phyloP scores from a whole-genome alignment of 2,329 filamentous ascomycete genomes.

The Xylaria sp. region DNA sequence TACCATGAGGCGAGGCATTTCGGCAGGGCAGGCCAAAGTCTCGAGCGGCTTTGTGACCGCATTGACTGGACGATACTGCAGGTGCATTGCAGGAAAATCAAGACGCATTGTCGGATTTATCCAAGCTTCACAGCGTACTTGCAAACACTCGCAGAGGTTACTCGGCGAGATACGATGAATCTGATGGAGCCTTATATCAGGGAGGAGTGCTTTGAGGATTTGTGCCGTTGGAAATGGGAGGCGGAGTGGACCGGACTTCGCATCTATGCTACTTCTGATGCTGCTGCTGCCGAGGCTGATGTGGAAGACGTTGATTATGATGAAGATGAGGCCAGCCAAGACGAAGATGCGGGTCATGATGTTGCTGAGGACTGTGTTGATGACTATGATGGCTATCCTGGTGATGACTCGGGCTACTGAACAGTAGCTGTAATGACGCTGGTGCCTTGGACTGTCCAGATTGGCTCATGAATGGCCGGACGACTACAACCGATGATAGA shows the following conservation, averaged over 20 bases:
- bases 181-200: not conserved
- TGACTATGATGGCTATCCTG: no score
- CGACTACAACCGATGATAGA: no score
- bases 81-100: not conserved
- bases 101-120: slow-evolving; percentile 4
- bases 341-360: no score
- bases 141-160: slow-evolving; percentile 4
- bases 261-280: not conserved
- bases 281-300: no score
- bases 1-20: not conserved
- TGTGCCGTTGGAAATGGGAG: slow-evolving; percentile 1
- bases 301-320: no score
- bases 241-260: not conserved
- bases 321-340: no score
- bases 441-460: no score
- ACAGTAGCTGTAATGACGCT: no score
- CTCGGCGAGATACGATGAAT: not conserved
- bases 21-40: not conserved
- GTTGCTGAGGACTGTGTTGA: no score
- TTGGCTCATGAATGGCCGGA: no score
- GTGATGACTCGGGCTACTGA: no score
- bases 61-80: slow-evolving; percentile 3
- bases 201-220: not conserved
- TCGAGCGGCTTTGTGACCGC: not conserved
- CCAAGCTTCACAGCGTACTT: slow-evolving; percentile 10